Base-by-base conservation (phyloP, 352 stramenopile species). In the Aphanomyces euteiches region DNA sequence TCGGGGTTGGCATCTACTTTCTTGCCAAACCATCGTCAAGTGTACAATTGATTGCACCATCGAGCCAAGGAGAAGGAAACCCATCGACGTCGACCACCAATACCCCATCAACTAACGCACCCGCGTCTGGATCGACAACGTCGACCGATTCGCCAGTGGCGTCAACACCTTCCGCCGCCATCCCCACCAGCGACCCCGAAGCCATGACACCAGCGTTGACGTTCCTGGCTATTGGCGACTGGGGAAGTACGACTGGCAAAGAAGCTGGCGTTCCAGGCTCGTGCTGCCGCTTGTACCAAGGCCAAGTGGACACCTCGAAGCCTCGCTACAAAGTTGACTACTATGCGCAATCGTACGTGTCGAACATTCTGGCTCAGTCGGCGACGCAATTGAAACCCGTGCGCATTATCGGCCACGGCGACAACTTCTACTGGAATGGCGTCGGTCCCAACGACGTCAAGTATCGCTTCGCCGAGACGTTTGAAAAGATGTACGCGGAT, bases 351-450 rank as follows among this genome's bases (percentile, higher is more conserved):
- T 36, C 57, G 17, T 67, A 67, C 48, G 57, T 72, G 5, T 39
- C 66, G 38, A 66, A 28, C 74, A 67, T 70, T 15, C 13, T 70
- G 36, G 64, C 75, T 28, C 36, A 77, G 3, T 78, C 73, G 47
- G 75, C 75, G 57, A 77, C 71, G 1, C 75, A 79, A 6, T 70
- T 83, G 40, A 73, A 84, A 48, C 84, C 84, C 1, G 84, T 85
- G 56, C 82, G 66, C 12, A 77, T 92, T n/a, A 58, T 92, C 38
- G 82, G 84, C 45, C 84, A 92, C 72, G 84, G 83, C 47, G 85
- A 92, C 75, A 92, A 90, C 76, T 92, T 92, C 59, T 92, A 92
- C 77, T 92, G 85, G 85, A 85, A 87, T 70, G 85, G 85, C 19
- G 76, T 92, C 41, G 78, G 69, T 19, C 73, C 77, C 66, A 70